phyloP scores from a whole-genome alignment of 164 flowering plant species.

The Vitis riparia region DNA sequence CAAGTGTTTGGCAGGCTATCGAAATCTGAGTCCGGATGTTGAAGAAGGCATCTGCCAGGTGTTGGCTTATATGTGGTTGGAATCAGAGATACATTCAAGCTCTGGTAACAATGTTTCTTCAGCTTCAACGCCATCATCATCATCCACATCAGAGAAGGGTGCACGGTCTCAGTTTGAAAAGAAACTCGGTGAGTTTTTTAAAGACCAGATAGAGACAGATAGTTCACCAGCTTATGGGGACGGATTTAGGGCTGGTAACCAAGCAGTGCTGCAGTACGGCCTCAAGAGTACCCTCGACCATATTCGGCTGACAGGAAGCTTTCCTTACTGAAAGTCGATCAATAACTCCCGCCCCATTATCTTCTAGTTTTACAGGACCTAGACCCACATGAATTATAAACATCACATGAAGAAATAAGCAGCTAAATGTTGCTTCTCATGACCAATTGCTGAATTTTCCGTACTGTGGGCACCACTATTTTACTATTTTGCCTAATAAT shows the following conservation, averaged over 20 bases:
- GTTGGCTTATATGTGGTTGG: slow-evolving; percentile 73
- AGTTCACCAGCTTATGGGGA: slow-evolving; percentile 52
- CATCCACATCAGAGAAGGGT: slow-evolving; percentile 53
- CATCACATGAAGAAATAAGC: neutral
- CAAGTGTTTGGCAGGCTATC: slow-evolving; percentile 32
- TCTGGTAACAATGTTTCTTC: slow-evolving; percentile 37
- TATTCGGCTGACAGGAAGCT: neutral
- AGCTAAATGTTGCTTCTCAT: neutral
- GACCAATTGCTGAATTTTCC: neutral
- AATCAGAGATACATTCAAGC: slow-evolving; percentile 51
- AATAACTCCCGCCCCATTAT: no score
- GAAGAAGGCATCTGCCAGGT: slow-evolving; percentile 84
- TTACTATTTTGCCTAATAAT: no score
- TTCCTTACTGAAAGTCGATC: neutral
- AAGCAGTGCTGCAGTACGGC: neutral
- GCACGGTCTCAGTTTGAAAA: slow-evolving; percentile 55
- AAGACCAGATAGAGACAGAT: slow-evolving; percentile 66
- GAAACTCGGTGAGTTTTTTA: slow-evolving; percentile 65
- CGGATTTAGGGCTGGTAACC: neutral
- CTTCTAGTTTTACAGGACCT: neutral
- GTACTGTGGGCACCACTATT: no score
- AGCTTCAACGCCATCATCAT: slow-evolving; percentile 31
- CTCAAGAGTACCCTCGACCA: slow-evolving; percentile 1
- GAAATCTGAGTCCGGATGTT: slow-evolving; percentile 55
- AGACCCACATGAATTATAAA: neutral